Conservation (phyloP, 805 yeast genomes). For the Ogataea trehalophila region DNA sequence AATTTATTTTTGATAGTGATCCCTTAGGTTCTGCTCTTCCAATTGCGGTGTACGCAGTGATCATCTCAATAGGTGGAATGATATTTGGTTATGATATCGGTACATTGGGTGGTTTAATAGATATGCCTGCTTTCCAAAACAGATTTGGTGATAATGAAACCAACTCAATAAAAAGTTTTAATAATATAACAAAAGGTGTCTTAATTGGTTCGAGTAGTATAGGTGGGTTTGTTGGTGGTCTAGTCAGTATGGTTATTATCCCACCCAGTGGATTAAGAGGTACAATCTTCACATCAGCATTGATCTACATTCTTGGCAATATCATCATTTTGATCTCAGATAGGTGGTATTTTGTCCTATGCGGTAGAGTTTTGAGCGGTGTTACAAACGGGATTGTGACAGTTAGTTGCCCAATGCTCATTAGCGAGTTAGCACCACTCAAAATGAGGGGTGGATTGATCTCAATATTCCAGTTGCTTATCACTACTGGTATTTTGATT, state of each 20-base stretch:
- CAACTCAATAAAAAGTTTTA: constrained; percentile 4
- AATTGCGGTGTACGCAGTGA: constrained; percentile 19
- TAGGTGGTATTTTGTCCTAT: constrained; percentile 21
- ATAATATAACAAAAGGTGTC: constrained; percentile 26
- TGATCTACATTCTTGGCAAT: constrained; percentile 19
- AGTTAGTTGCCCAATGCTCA: constrained; percentile 33
- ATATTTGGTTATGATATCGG: constrained; percentile 35
- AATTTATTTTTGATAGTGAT: constrained; percentile 3
- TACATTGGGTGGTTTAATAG: constrained; percentile 31
- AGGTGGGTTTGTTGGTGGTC: constrained; percentile 31
- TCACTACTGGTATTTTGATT: constrained; percentile 30
- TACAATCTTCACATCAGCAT: constrained; percentile 20
- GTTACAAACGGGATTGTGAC: constrained; percentile 28
- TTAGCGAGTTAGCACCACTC: constrained; percentile 32
- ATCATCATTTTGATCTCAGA: constrained; percentile 13
- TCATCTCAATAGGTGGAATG: constrained; percentile 30
- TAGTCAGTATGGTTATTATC: constrained; percentile 19
- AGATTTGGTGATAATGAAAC: constrained; percentile 21
- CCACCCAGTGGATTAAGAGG: constrained; percentile 23
- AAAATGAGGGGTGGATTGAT: constrained; percentile 28
- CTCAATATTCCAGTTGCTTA: constrained; percentile 29
- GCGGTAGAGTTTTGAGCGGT: constrained; percentile 30
- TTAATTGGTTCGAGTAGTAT: constrained; percentile 27
- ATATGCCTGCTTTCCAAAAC: constrained; percentile 23
- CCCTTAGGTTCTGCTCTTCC: constrained; percentile 18